phyloP scores from a whole-genome alignment of 2,329 filamentous ascomycete genomes.

The Exserohilum turcica region DNA sequence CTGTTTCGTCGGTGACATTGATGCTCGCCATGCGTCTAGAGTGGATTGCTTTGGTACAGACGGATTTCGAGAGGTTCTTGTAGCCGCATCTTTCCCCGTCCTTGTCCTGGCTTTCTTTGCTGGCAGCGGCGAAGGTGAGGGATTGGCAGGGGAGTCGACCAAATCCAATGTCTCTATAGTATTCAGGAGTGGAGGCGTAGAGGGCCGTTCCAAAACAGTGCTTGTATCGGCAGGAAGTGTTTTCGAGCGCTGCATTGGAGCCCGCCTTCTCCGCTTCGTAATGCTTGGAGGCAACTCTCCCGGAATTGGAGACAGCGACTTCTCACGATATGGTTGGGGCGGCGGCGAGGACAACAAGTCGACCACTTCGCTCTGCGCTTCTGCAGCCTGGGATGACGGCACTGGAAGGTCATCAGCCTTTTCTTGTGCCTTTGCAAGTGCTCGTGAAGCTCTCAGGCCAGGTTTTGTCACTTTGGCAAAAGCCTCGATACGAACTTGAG shows the following conservation, averaged over 20 bases:
- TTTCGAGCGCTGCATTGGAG: slow-evolving; percentile 42
- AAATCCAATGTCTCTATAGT: slow-evolving; percentile 39
- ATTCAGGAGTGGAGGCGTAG: slow-evolving; percentile 22
- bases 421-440: slow-evolving; percentile 28
- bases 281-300: slow-evolving; percentile 37
- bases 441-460: slow-evolving; percentile 26
- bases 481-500: slow-evolving; percentile 32
- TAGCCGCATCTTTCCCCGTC: slow-evolving; percentile 4
- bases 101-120: slow-evolving; percentile 32
- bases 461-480: slow-evolving; percentile 48
- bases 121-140: slow-evolving; percentile 32
- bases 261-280: slow-evolving; percentile 37
- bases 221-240: slow-evolving; percentile 33
- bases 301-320: slow-evolving; percentile 24
- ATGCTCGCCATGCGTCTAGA: slow-evolving; percentile 38
- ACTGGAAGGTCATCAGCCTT: background rate
- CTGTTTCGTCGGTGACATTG: slow-evolving; percentile 32
- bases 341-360: slow-evolving; percentile 42
- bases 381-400: slow-evolving; percentile 4
- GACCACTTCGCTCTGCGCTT: slow-evolving; percentile 19
- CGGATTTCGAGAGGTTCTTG: slow-evolving; percentile 9
- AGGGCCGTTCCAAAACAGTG: slow-evolving; percentile 16
- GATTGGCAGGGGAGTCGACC: slow-evolving; percentile 26
- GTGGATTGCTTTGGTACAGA: slow-evolving; percentile 38
- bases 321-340: slow-evolving; percentile 13